Base-by-base conservation (phyloP, 768 basidiomycete genomes). In the Leccinum broughii region DNA sequence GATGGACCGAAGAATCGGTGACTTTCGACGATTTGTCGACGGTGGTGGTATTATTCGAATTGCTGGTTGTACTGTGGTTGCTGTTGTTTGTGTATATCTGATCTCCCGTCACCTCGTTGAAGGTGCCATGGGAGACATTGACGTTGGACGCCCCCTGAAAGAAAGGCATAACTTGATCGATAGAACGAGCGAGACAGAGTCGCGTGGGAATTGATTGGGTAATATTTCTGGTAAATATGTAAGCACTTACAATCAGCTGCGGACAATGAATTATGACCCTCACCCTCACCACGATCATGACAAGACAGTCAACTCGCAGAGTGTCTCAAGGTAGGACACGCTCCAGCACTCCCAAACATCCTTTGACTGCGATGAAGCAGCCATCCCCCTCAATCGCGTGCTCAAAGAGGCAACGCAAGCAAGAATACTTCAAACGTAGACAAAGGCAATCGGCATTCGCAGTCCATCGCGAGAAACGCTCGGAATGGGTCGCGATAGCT, bases 401-500 rank as follows among this genome's bases (percentile, higher is more conserved):
- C 30, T 68, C 64, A 37, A 72, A 64, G 57, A 61, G 59, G 13
- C 68, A 64, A 37, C 72, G 59, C 54, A 64, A 64, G 48, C 70
- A 66, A 62, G 63, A 64, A 17, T 55, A 72, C 64, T 53, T 64
- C 44, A 62, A 60, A 17, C 68, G 59, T 26, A 62, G 62, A 30
- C 68, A 57, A 55, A 68, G 62, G 34, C 66, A 34, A 34, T 22
- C 60, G 14, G 66, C 63, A 3, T 70, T 72, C 37, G 61, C 65
- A 46, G 62, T 62, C 8, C 72, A 63, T 15, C 70, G 68, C 55
- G 48, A 64, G 57, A 71, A 60, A 51, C 71, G 72, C 24, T 69
- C 67, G 9, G 58, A 65, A 52, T 77, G 77, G 76, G 68, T 68
- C 17, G 63, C 67, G 50, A 72, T 68, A 1, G 78, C 78, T 26